Percentiles rank a stretch among this genome's conserved stretches.
These are phyloP conservation scores for Apiospora hydei DNA, from an alignment of 2,329 filamentous ascomycete species.

Conservation along the genomic window DNA sequence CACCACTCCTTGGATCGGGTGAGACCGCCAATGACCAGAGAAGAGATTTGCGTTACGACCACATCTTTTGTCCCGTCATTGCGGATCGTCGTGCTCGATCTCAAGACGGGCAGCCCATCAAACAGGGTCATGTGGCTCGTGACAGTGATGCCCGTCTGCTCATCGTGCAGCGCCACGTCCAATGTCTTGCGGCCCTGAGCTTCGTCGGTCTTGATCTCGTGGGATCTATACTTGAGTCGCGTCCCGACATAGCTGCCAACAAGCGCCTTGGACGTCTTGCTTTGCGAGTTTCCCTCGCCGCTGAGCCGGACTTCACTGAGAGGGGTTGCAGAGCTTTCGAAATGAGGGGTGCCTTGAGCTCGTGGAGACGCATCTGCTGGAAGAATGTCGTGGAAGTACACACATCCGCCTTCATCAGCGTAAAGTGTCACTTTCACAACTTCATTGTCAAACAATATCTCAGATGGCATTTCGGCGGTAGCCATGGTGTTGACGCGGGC, in stretches of 20 bases:
- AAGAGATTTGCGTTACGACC: background rate
- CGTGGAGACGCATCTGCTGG: background rate
- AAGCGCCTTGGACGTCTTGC: background rate
- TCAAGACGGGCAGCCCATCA: background rate
- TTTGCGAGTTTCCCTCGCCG: background rate
- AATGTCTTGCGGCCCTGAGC: background rate
- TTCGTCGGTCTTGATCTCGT: background rate
- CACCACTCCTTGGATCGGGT: background rate
- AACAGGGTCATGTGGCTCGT: background rate
- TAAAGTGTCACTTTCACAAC: background rate
- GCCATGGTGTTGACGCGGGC: background rate
- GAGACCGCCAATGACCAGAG: background rate
- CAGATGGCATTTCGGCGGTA: background rate
- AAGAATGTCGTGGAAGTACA: background rate
- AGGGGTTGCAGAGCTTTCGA: background rate
- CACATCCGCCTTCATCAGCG: background rate
- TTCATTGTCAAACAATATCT: background rate
- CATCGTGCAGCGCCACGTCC: background rate
- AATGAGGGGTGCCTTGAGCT: background rate
- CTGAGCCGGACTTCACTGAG: constrained; percentile 5
- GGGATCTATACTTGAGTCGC: background rate
- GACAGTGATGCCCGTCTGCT: background rate
- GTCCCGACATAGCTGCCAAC: background rate
- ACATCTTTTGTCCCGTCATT: background rate
- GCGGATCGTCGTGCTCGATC: background rate